Evolutionary conservation across 2,329 filamentous ascomycete genomes (phyloP).

Genomic region (Trichoderma sp.): DNA sequence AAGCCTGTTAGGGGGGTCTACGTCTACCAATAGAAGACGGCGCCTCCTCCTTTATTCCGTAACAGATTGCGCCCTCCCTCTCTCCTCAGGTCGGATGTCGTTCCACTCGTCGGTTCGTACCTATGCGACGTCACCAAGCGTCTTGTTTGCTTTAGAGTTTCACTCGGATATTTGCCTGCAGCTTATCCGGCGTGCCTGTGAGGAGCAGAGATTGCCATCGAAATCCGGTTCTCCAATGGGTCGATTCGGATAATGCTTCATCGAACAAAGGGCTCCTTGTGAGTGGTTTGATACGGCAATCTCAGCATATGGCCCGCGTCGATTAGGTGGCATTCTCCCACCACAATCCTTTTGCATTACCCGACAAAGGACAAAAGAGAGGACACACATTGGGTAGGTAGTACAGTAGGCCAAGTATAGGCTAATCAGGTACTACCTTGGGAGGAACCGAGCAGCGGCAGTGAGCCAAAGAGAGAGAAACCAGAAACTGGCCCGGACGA

Average conservation of each 20-base stretch:
- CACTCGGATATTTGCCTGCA: slow-evolving; percentile 9
- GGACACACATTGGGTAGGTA: background rate
- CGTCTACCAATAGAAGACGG: background rate
- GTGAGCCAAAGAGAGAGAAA: background rate
- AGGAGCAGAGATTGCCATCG: background rate
- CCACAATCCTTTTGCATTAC: background rate
- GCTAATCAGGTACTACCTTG: background rate
- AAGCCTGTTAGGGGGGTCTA: background rate
- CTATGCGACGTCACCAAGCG: slow-evolving; percentile 6
- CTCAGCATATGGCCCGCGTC: background rate
- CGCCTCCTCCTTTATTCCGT: slow-evolving; percentile 1
- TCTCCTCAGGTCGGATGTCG: background rate
- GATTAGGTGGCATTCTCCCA: background rate
- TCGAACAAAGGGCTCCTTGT: background rate
- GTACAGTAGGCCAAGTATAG: background rate
- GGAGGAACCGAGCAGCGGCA: background rate
- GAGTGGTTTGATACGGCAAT: background rate
- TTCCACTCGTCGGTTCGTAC: background rate
- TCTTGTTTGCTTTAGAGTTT: background rate
- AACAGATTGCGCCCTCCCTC: slow-evolving; percentile 3
- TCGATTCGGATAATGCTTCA: background rate
- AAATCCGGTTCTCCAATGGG: background rate
- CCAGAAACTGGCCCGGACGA: background rate
- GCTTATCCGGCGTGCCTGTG: background rate
- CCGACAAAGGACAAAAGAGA: background rate